These are phyloP conservation scores for Penicillium odoratum DNA, from an alignment of 495 filamentous ascomycete species.

Conservation along the genomic window DNA sequence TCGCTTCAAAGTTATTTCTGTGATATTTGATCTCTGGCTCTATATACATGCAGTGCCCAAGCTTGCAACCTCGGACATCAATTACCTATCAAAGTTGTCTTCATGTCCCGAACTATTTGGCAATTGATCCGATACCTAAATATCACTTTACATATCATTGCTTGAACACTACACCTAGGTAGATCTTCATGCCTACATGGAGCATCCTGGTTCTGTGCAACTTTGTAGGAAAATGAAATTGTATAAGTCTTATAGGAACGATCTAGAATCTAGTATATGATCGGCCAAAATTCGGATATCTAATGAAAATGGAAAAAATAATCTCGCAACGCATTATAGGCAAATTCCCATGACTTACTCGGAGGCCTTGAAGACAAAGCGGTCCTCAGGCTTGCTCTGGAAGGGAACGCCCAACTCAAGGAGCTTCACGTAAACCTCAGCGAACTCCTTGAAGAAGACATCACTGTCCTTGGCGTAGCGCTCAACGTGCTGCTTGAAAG, in stretches of 20 bases:
- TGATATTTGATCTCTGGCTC: too few relatives aligned
- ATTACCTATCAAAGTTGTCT: too few relatives aligned
- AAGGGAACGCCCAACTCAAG: constrained; percentile 97
- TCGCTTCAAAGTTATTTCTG: too few relatives aligned
- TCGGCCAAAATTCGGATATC: neutral
- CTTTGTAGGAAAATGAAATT: too few relatives aligned
- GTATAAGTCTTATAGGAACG: neutral
- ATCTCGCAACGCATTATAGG: neutral
- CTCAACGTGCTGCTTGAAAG: constrained; percentile 80
- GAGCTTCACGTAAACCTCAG: constrained; percentile 73
- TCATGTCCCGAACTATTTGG: too few relatives aligned
- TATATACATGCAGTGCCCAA: too few relatives aligned
- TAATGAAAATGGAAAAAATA: neutral
- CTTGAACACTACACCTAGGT: too few relatives aligned
- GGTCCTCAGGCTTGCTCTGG: constrained; percentile 61
- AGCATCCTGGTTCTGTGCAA: too few relatives aligned
- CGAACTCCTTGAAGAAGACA: constrained; percentile 91
- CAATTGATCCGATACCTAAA: too few relatives aligned
- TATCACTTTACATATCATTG: too few relatives aligned
- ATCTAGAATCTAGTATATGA: neutral
- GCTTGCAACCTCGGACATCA: too few relatives aligned
- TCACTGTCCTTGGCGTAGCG: constrained; percentile 91
- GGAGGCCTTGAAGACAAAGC: constrained; percentile 73
- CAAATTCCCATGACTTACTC: constrained; percentile 30
- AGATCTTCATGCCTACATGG: too few relatives aligned